Conservation (phyloP, 2,329 filamentous ascomycete species). For the Ceratocystis huliohia region DNA sequence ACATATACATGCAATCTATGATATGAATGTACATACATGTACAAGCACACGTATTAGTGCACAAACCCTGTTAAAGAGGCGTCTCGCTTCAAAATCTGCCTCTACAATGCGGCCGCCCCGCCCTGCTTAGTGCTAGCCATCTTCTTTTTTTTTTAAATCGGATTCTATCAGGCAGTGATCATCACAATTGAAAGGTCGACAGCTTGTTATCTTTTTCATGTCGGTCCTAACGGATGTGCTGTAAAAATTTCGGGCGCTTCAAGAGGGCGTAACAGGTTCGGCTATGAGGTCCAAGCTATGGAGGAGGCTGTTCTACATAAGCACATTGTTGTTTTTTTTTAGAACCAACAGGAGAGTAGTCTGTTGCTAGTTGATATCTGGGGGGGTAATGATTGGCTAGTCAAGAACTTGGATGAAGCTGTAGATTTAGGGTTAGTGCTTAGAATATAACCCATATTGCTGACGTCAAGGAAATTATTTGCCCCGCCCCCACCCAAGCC, state of each 20-base stretch:
- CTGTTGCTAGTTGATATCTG: neutral
- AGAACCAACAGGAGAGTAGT: too few relatives aligned
- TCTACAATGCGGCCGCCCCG: neutral
- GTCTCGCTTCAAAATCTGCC: neutral
- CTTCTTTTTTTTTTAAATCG: neutral
- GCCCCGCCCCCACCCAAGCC: constrained; percentile 6
- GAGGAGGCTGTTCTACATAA: neutral
- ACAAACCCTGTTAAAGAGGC: neutral
- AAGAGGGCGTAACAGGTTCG: neutral
- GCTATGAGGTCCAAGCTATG: neutral
- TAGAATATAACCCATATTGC: neutral
- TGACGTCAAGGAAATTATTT: constrained; percentile 5
- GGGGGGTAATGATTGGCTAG: neutral
- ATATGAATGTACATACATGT: neutral
- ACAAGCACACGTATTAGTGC: neutral
- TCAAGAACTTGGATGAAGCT: neutral
- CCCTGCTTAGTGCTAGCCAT: constrained; percentile 1
- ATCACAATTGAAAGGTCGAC: neutral
- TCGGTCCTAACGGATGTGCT: neutral
- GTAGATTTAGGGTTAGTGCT: neutral
- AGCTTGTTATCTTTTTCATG: neutral
- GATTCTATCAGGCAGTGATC: neutral
- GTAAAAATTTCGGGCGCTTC: neutral
- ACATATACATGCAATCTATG: too few relatives aligned
- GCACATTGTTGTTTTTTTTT: too few relatives aligned